These are phyloP conservation scores for Gnomoniopsis sp. DNA, from an alignment of 2,329 filamentous ascomycete genomes.

Conservation along the genomic window DNA sequence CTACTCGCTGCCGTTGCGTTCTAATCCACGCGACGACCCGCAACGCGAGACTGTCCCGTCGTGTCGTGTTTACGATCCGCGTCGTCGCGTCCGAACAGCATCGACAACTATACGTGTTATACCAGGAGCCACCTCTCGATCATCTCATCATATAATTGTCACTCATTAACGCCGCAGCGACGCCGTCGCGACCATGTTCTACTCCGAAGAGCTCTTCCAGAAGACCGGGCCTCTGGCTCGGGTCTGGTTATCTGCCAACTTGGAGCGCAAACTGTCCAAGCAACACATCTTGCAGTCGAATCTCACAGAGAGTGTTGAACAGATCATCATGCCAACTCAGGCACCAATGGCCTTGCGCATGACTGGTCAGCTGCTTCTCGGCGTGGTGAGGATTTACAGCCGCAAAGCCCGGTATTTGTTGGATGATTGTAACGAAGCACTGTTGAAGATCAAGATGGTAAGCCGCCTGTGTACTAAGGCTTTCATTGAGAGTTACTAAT, in stretches of 20 bases:
- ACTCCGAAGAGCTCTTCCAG: conserved; percentile 90
- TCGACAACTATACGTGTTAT: not conserved
- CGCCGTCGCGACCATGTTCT: conserved; percentile 70
- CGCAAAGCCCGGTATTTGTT: conserved; percentile 93
- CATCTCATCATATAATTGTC: not conserved
- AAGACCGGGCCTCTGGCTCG: conserved; percentile 96
- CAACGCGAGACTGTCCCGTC: conserved; percentile 9
- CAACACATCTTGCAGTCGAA: conserved; percentile 93
- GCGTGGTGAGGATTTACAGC: conserved; percentile 96
- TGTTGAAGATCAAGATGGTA: conserved; percentile 99
- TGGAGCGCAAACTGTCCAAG: conserved; percentile 98
- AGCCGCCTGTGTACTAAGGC: conserved; percentile 20
- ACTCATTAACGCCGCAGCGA: conserved; percentile 3
- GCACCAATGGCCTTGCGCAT: conserved; percentile 92
- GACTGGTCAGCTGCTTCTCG: conserved; percentile 88
- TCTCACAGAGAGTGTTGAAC: conserved; percentile 89
- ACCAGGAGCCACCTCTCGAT: not conserved
- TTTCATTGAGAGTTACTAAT: conserved; percentile 29
- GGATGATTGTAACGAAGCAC: conserved; percentile 94
- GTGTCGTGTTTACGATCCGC: conserved; percentile 14
- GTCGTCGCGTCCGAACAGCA: conserved; percentile 12
- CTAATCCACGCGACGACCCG: conserved; percentile 12
- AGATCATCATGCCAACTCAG: conserved; percentile 88
- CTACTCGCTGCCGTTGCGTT: conserved; percentile 1
- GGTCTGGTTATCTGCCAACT: conserved; percentile 96